Base-by-base conservation (phyloP, 768 basidiomycete species). In the Harrya chromipes region DNA sequence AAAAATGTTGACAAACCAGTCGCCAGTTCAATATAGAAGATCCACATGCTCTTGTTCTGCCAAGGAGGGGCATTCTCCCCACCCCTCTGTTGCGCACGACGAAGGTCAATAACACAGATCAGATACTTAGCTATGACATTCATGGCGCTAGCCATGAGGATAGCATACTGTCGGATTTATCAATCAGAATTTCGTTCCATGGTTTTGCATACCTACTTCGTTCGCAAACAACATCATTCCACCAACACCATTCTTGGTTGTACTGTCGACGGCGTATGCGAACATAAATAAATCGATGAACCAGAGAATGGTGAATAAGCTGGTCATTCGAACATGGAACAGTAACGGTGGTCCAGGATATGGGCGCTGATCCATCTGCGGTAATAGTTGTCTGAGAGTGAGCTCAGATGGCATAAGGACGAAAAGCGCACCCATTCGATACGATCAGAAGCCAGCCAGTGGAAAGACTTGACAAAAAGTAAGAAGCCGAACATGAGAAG, bases 41-140 rank as follows among this genome's bases (percentile, higher is more conserved):
- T 75, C 77, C 84, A 94, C 85, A 97, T 94, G 73, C 90, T 93
- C 76, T 97, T 98, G 63, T 94, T 87, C 68, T 99, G 94, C 97
- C 97, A 98, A 40, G 86, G 82, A 54, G 93, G 85, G 2, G 89
- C 84, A 66, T 87, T 87, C 67, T 88, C 90, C 26, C 89, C 89
- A 33, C 90, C 90, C 49, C 86, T 71, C 45, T 75, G 73, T 41
- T 83, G 80, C 2, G 94, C 92, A 20, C 91, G 78, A 24, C 90
- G 77, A 40, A 93, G 70, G 65, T 99, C 97, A 53, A 89, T 78
- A 14, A 86, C 68, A 37, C 87, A 90, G 43, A 97, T 79, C 17
- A 80, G 57, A 64, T 97, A 97, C 68, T 95, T 92, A 43, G 85
- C 76, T 38, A 86, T 81, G 16, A 86, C 82, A 53, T 89, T 90